Evolutionary conservation across 345 rosid genomes (phyloP), one percentile per base, ranked within the genome.

Genomic region (Ceriops zippeliana): DNA sequence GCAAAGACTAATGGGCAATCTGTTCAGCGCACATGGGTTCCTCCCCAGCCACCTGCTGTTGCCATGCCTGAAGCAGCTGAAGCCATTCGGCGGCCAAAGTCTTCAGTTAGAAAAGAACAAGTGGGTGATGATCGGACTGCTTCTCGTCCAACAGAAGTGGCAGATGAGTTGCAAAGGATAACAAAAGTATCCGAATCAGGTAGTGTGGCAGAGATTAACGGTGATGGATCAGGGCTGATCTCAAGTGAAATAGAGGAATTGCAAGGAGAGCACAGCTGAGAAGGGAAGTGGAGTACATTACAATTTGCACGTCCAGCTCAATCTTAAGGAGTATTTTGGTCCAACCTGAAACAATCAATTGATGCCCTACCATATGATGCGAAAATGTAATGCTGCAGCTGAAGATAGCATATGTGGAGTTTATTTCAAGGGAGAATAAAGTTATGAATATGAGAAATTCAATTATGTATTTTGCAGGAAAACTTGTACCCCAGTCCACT

Each of bases 21-120:
- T 61, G 78, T 82, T 71, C 89, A 77, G 75, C 87, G 89, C 21
- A 38, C 86, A 34, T 95, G 97, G 97, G 96, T 90, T 72, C 99
- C 97, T 42, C 99, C 99, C 30, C 96, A 81, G 76, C 89, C 96
- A 52, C 99, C 97, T 15, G 96, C 97, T 67, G 89, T 95, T 65
- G 96, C 80, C 54, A 90, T 95, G 89, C 68, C 96, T 34, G 96
- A 86, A 82, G 97, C 97, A 67, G 99, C 90, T 11, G 96, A 95
- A 83, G 99, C 97, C 78, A 95, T 95, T 49, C 80, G 93, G 22
- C 86, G 90, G 52, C 96, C 96, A 11, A 91, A 90, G 78, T 77
- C 80, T 73, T 63, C 76, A 5, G 82, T 79, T 71, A 86, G 74
- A 65, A 84, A 75, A 68, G 98, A 93, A 76, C 87, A 81, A 68